Base-by-base conservation (phyloP, 106 monocot species). In the Amphibolis antarctica region DNA sequence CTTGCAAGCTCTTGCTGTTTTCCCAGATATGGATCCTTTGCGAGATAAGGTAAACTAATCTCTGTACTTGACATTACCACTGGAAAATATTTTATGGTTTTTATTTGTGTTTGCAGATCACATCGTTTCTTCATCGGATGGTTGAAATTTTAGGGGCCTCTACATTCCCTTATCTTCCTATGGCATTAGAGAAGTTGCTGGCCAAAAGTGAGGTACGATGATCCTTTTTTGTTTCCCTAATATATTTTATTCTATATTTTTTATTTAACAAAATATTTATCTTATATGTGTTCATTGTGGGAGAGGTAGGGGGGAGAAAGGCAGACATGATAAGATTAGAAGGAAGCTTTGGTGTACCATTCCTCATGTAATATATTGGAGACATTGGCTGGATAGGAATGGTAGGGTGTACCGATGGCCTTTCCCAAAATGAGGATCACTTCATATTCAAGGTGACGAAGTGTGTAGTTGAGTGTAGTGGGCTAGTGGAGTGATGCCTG, bases 91-190 rank as follows among this genome's bases (percentile, higher is more conserved):
- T 50, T 53, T 46, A 21, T 51, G 48, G 9, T 30, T 60, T 22
- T 60, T 15, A 13, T 26, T 21, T 64, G 31, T 3, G 17, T 60
- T 11, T 76, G 70, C 68, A 96, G 94, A 69, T 86, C 42, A 84
- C 80, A 31, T 90, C 94, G 1, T 96, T 81, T 80, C 83, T 96
- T 66, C 94, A 96, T 76, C 83, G 94, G 11, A 96, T 96, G 94
- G 68, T 96, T 69, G 86, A 86, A 26, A 86, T 89, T 44, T 74
- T 96, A 58, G 94, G 94, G 12, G 30, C 44, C 25, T 83, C 86
- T 50, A 75, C 90, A 42, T 76, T 96, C 64, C 82, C 94, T 25
- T 84, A 80, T 30, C 81, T 96, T 63, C 82, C 86, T 6, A 62
- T 96, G 29, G 86, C 89, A 28, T 58, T 96, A n/a, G 86, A 90